Evolutionary conservation across 1,284 basidiomycete genomes (phyloP).

Genomic region (Irpex sp.): DNA sequence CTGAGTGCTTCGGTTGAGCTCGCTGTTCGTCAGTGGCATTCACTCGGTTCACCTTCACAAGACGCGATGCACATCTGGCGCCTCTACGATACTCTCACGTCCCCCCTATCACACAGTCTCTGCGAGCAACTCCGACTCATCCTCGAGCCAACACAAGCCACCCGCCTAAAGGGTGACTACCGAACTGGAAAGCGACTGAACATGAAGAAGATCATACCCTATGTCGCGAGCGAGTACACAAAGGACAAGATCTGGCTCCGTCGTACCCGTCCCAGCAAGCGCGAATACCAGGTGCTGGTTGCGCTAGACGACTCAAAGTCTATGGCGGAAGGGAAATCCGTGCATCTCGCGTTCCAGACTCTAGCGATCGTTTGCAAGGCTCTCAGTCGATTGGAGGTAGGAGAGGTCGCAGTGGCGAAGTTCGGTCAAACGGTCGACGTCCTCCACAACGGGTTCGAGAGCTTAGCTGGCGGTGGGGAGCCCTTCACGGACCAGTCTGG

Average conservation of each 20-base stretch:
- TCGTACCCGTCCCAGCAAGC: constrained; percentile 87
- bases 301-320: constrained; percentile 95
- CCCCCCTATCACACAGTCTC: constrained; percentile 86
- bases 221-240: constrained; percentile 98
- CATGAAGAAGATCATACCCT: constrained; percentile 99
- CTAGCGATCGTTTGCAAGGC: constrained; percentile 92
- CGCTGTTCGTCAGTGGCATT: constrained; percentile 63
- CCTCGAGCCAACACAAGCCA: constrained; percentile 92
- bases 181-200: constrained; percentile 97
- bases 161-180: constrained; percentile 95
- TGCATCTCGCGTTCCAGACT: constrained; percentile 94
- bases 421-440: constrained; percentile 91
- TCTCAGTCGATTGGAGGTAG: constrained; percentile 89
- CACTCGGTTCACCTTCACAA: constrained; percentile 51
- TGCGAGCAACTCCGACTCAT: constrained; percentile 98
- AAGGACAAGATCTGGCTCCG: constrained; percentile 99
- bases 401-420: constrained; percentile 88
- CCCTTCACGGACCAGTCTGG: constrained; percentile 80
- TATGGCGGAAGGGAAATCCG: constrained; percentile 93
- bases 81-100: constrained; percentile 86
- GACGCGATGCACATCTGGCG: constrained; percentile 84
- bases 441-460: constrained; percentile 82
- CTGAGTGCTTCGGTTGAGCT: constrained; percentile 49
- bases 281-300: constrained; percentile 95
- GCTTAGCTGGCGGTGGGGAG: constrained; percentile 19